Evolutionary conservation across 2,329 filamentous ascomycete genomes (phyloP), one percentile per base, ranked within the genome.

Genomic region (Microdochium nivale): DNA sequence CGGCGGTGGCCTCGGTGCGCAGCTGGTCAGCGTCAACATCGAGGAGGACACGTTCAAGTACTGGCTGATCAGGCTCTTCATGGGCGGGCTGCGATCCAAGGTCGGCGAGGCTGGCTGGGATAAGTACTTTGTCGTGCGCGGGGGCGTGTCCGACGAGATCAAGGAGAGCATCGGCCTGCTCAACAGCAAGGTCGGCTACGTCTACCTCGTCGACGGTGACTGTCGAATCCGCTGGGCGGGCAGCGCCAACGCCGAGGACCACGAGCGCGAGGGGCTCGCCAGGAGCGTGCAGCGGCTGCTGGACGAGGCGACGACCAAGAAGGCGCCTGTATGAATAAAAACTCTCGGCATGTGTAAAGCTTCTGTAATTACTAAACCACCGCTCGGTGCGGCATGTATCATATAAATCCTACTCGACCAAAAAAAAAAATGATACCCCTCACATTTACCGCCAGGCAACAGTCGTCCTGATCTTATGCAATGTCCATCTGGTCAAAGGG

Each of bases 201-300:
- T 91, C 3, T 99, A 96, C 69, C 76, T 99, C 48, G 76, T 99
- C 53, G 94, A 99, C 66, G 77, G 84, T 55, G 77, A 91, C 56
- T 96, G 90, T 67, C 87, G 84, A 70, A 95, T 99, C 59, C 81
- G 94, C 52, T 99, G 94, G 94, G 94, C 92, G 0, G 94, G 88
- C 3, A 95, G 90, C 62, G 88, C 85, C 13, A 66, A 76, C 47
- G 81, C 84, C 47, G 76, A 83, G 55, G 77, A 77, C 0, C 78
- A 79, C 19, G 89, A 95, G 72, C 77, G 75, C 57, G 78, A 84
- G 50, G 79, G 82, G 43, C 65, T 95, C 63, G 79, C 81, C 40
- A 87, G 74, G 65, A 83, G 84, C 2, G 63, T 89, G 43, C 75
- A 71, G 60, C 78, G 80, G 57, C 66, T 94, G 51, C 67, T 88